These are phyloP conservation scores for Arachis stenosperma DNA, from an alignment of 306 rosid genomes.

Conservation along the genomic window DNA sequence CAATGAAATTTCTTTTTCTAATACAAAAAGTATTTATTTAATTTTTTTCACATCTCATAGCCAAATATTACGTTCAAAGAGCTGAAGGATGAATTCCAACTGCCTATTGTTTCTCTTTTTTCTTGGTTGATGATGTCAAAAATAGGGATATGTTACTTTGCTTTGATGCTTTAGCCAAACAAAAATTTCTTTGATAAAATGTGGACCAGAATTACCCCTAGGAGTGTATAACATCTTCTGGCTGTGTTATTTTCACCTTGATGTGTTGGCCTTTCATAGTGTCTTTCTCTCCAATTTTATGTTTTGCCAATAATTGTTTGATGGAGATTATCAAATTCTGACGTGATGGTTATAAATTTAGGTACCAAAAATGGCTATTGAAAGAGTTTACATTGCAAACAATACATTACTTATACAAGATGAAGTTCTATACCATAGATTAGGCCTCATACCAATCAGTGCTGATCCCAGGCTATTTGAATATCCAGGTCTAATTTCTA, in stretches of 20 bases:
- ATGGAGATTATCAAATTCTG: conserved; percentile 32
- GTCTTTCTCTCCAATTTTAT: background rate
- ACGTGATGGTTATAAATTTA: conserved; percentile 32
- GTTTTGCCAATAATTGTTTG: conserved; percentile 4
- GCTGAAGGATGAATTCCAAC: background rate
- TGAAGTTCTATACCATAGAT: conserved; percentile 94
- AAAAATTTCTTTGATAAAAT: conserved; percentile 7
- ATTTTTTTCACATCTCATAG: background rate
- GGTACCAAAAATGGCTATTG: conserved; percentile 99
- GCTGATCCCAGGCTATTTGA: conserved; percentile 94
- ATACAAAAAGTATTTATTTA: too few relatives aligned
- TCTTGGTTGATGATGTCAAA: background rate
- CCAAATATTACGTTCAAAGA: background rate
- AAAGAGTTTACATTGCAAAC: conserved; percentile 82
- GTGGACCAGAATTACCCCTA: background rate
- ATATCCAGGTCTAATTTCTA: conserved; percentile 67
- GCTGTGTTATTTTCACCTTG: conserved; percentile 25
- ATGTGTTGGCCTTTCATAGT: conserved; percentile 6
- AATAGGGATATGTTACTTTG: background rate
- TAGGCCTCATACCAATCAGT: conserved; percentile 85
- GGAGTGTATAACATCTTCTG: background rate
- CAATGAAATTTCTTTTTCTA: too few relatives aligned
- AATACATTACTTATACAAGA: conserved; percentile 87
- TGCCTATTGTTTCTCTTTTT: background rate
- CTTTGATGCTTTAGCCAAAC: conserved; percentile 9